Base-by-base conservation (phyloP, 208 protist genomes). In the Trypanosoma cruzi region DNA sequence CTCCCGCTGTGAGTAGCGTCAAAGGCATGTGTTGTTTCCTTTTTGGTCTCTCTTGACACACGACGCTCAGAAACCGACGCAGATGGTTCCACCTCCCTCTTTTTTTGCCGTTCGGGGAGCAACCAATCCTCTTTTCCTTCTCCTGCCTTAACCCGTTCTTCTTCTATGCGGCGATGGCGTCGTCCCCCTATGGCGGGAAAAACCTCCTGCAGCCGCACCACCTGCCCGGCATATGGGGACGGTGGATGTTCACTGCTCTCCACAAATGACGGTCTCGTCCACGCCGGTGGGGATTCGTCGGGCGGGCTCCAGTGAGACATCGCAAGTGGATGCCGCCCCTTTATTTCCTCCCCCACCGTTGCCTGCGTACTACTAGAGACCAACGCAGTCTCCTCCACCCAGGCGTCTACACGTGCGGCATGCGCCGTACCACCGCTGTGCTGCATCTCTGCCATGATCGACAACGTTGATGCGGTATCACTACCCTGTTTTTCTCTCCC, bases 151-250 rank as follows among this genome's bases (percentile, higher is more conserved):
- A 11, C n/a, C 8, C 8, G 11, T 44, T 26, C 0, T 31, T 13
- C 37, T 46, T 16, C 28, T 60, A 24, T 8, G 22, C 40, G 42
- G 0, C 40, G 22, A 18, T n/a, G 28, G 48, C 46, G 44, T 18
- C 42, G n/a, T n/a, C 57, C 54, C 32, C 58, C 57, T 40, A 64
- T 71, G 20, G 26, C 40, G 11, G 65, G 48, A 32, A 64, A 56
- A 10, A 71, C 48, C 31, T 71, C 57, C 31, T 58, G 56, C 31
- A 62, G 31, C 14, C 22, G 8, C 20, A 62, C 5, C 26, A 54
- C 16, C 7, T 49, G 11, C 42, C 28, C 65, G 31, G 34, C 48
- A 22, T 36, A 10, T 22, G n/a, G 28, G 0, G 29, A 31, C 2
- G 1, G 0, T 16, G 22, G 44, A 20, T 54, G 24, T 31, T 5